Conservation (phyloP, 371 early-diverging fungal genomes). For the Mortierella sp. region DNA sequence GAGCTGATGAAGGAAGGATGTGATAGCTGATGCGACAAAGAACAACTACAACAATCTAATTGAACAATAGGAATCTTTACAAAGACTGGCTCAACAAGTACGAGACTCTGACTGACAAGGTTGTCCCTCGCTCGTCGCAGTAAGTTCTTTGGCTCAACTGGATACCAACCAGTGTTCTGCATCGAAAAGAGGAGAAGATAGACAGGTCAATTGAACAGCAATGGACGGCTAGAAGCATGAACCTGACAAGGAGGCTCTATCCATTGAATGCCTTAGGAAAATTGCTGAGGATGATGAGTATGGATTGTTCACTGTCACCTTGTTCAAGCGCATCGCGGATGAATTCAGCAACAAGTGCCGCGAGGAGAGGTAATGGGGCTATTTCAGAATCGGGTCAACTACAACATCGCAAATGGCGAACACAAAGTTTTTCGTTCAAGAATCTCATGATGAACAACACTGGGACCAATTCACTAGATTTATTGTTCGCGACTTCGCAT, state of each 20-base stretch:
- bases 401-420: no score
- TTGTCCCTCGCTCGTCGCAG: conserved; percentile 95
- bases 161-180: no score
- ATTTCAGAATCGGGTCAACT: neutral
- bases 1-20: no score
- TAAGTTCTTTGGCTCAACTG: conserved; percentile 58
- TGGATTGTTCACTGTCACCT: conserved; percentile 88
- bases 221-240: no score
- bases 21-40: no score
- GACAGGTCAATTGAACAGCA: no score
- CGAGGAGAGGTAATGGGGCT: conserved; percentile 74
- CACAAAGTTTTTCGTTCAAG: no score
- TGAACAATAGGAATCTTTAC: conserved; percentile 60
- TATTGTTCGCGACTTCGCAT: conserved; percentile 93
- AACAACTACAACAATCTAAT: neutral
- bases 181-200: no score
- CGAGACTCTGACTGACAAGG: conserved; percentile 91
- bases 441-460: neutral
- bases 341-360: conserved; percentile 91
- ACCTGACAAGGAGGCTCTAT: no score
- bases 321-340: conserved; percentile 88
- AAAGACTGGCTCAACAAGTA: conserved; percentile 88
- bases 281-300: conserved; percentile 95
- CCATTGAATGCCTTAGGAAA: no score
- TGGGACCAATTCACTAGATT: conserved; percentile 63